phyloP scores from a whole-genome alignment of 352 stramenopile genomes.

The Elongisporangium prolatum region DNA sequence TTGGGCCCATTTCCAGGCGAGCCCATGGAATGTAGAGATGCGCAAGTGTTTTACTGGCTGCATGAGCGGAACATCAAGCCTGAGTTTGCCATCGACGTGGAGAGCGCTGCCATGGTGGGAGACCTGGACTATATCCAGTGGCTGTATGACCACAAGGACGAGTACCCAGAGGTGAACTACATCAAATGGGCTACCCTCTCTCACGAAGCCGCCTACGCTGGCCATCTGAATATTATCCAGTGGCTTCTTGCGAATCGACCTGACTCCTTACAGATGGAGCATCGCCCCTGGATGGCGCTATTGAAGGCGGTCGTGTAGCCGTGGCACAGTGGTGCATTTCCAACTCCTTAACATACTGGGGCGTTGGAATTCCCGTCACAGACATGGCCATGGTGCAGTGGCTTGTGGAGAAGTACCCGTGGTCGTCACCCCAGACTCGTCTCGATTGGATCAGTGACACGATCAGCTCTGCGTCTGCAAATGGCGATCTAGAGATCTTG shows the following conservation, averaged over 20 bases:
- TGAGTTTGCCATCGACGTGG: not conserved
- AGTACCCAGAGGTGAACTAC: not conserved
- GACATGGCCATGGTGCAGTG: not conserved
- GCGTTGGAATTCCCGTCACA: not conserved
- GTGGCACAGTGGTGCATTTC: not conserved
- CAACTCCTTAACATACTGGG: not conserved
- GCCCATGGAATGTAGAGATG: not conserved
- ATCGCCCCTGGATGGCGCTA: not conserved
- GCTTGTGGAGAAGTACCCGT: not conserved
- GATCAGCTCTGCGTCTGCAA: slow-evolving; percentile 17
- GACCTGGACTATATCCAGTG: not conserved
- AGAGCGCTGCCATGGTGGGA: not conserved
- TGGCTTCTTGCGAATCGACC: not conserved
- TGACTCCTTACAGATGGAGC: not conserved
- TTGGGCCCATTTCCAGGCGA: no score
- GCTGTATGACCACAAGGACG: not conserved
- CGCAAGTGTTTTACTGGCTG: not conserved
- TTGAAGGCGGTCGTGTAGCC: not conserved
- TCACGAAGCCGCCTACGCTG: not conserved
- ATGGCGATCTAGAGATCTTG: slow-evolving; percentile 40
- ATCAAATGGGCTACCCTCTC: not conserved
- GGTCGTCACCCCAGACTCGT: not conserved
- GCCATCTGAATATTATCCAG: not conserved
- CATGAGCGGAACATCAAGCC: not conserved
- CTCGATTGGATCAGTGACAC: not conserved